Evolutionary conservation across 371 early-diverging fungal genomes (phyloP).

Genomic region (Parasitella parasitica): DNA sequence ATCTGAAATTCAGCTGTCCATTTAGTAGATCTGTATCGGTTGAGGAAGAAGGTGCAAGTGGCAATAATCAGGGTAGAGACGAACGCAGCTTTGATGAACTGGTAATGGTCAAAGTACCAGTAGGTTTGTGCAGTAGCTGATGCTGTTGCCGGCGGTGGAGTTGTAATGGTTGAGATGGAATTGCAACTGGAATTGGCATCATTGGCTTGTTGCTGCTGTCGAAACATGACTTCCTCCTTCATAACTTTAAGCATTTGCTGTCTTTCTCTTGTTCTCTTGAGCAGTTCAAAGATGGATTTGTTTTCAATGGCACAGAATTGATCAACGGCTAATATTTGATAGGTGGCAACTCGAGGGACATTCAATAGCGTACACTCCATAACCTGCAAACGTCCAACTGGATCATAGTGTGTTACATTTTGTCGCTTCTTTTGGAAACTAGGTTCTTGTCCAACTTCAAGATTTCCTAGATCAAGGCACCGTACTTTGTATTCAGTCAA

Average conservation of each 20-base stretch:
- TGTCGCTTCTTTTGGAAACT: slow-evolving; percentile 3
- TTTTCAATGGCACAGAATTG: slow-evolving; percentile 40
- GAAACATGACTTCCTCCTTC: background rate
- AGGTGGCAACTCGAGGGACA: slow-evolving; percentile 28
- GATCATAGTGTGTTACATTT: background rate
- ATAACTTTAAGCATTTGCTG: slow-evolving; percentile 17
- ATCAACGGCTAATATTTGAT: slow-evolving; percentile 39
- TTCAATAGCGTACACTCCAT: slow-evolving; percentile 35
- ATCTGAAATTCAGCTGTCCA: slow-evolving; percentile 17
- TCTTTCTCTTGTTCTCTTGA: slow-evolving; percentile 34
- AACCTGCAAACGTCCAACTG: slow-evolving; percentile 2
- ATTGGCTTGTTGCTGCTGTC: background rate
- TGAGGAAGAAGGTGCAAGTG: background rate
- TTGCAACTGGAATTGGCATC: background rate
- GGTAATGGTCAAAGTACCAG: slow-evolving; percentile 1
- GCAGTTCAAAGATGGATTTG: slow-evolving; percentile 27
- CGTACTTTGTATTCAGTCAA: slow-evolving; percentile 16
- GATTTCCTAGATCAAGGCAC: slow-evolving; percentile 19
- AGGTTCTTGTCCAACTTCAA: slow-evolving; percentile 15
- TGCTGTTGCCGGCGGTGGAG: background rate
- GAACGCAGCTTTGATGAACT: background rate
- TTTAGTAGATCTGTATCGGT: background rate
- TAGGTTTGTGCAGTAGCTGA: background rate
- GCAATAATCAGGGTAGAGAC: background rate
- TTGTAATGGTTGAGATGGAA: background rate